Base-by-base conservation (phyloP, 2,329 filamentous ascomycete species). In the Teratosphaeria nubilosa region DNA sequence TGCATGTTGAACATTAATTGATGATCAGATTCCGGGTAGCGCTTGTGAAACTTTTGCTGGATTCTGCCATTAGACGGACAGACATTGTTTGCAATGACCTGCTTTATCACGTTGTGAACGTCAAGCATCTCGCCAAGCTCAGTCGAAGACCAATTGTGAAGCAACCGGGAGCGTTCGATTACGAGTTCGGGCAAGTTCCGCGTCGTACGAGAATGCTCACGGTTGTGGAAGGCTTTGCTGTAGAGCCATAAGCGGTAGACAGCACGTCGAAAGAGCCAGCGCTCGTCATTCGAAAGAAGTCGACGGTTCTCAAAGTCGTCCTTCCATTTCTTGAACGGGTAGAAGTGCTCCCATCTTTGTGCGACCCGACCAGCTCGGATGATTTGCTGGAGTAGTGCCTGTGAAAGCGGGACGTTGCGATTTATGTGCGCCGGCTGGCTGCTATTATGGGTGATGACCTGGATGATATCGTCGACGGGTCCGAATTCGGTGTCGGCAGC, bases 261-360 rank as follows among this genome's bases (percentile, higher is more conserved):
- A 10, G 83, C 82, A 48, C 82, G 76, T 11, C 82, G 77, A 11
- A 85, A 65, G 5, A 73, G 73, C 54, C 76, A 78, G 3, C 77
- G 75, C 66, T 86, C 83, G 1, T 72, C 60, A 37, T 62, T 60
- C 0, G 74, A 77, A 53, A 86, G 70, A 2, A 81, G 74, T 10
- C 83, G 80, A 10, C 83, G 78, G 58, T 78, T 73, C 58, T 79
- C 78, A 61, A 75, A 84, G 63, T 83, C 77, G 58, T 73, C 66
- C 64, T 82, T 83, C 83, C 83, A 86, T 68, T 83, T 84, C 70
- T 83, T 83, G 66, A 80, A 76, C 0, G 82, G 81, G 64, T 84
- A 86, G n/a, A 85, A 76, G n/a, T 76, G 74, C 65, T 80, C 80
- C 78, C 82, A 85, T 64, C 78, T 78, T 65, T 77, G 76, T 4